Evolutionary conservation across 1,284 basidiomycete genomes (phyloP), one percentile per base, ranked within the genome.

Genomic region (Cystobasidiaceae sp.): DNA sequence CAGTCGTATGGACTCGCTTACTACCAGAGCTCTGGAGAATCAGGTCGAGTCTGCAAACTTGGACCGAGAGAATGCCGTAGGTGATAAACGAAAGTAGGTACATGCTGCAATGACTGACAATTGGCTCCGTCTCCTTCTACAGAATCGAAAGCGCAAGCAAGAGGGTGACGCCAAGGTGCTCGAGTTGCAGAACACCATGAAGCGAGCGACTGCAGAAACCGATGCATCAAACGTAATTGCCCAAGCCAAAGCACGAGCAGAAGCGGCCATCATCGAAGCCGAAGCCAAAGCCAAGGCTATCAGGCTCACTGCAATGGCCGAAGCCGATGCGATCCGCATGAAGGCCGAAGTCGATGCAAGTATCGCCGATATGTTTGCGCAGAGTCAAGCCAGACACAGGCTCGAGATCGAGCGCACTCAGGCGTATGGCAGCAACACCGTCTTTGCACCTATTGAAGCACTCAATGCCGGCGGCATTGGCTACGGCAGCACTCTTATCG

Each of bases 101-200:
- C n/a, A 39, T 11, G 11, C 37, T 11, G 11, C 37, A 39, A 39
- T 11, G n/a, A n/a, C 37, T 39, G 37, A 39, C 46, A 21, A 55
- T 28, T 41, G 37, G 17, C 49, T 43, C 8, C 30, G 15, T 23
- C 11, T 23, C 33, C 7, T 32, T 54, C 21, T 21, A 11, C 37
- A 64, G 88, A 89, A 89, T 78, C 86, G 86, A 75, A 85, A 88
- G 71, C 89, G 88, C 76, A 85, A 87, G 71, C 86, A 89, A 73
- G 84, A 89, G 75, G 87, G 87, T 72, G 80, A 66, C n/a, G 63
- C 63, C 27, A 34, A 39, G n/a, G 63, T 66, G 0, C 48, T 66
- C 17, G 63, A 66, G 63, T 49, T 66, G 5, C 63, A 66, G 57
- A 66, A 66, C 39, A 21, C 63, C 46, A 66, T 66, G 63, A 66